phyloP scores from a whole-genome alignment of 768 basidiomycete genomes.

The Leccinum subtestaceum region DNA sequence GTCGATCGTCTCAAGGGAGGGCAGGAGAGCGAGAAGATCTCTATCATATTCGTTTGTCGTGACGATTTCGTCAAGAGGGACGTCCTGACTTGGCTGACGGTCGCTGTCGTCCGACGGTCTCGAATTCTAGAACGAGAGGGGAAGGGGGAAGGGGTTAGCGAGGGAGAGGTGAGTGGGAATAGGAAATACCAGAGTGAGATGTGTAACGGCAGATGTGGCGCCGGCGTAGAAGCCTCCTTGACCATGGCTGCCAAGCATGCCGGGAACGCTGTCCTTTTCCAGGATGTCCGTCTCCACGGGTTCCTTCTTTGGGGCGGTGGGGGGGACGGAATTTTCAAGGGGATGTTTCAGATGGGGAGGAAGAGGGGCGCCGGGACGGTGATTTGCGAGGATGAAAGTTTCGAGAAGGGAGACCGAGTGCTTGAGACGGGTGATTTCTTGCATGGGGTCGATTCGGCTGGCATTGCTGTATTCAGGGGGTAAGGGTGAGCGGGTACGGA shows the following conservation, averaged over 20 bases:
- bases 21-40: slow-evolving; percentile 67
- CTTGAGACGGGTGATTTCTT: slow-evolving; percentile 41
- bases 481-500: slow-evolving; percentile 38
- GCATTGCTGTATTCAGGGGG: slow-evolving; percentile 27
- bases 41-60: slow-evolving; percentile 60
- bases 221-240: slow-evolving; percentile 74
- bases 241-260: slow-evolving; percentile 62
- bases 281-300: slow-evolving; percentile 43
- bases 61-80: slow-evolving; percentile 37
- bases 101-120: slow-evolving; percentile 52
- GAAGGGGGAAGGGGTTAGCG: slow-evolving; percentile 7
- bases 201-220: slow-evolving; percentile 72
- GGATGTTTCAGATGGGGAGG: slow-evolving; percentile 30
- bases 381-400: slow-evolving; percentile 34
- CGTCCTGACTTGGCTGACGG: slow-evolving; percentile 53
- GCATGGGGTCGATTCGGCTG: slow-evolving; percentile 37
- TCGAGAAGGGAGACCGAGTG: slow-evolving; percentile 40
- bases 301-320: slow-evolving; percentile 52
- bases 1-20: slow-evolving; percentile 66
- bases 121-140: slow-evolving; percentile 34
- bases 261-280: slow-evolving; percentile 52
- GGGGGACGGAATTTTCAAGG: slow-evolving; percentile 24
- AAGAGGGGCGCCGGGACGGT: slow-evolving; percentile 21
- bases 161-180: slow-evolving; percentile 9
- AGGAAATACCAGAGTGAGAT: slow-evolving; percentile 55